These are phyloP conservation scores for Cladosporium sp. DNA, from an alignment of 2,329 filamentous ascomycete genomes.

Conservation along the genomic window DNA sequence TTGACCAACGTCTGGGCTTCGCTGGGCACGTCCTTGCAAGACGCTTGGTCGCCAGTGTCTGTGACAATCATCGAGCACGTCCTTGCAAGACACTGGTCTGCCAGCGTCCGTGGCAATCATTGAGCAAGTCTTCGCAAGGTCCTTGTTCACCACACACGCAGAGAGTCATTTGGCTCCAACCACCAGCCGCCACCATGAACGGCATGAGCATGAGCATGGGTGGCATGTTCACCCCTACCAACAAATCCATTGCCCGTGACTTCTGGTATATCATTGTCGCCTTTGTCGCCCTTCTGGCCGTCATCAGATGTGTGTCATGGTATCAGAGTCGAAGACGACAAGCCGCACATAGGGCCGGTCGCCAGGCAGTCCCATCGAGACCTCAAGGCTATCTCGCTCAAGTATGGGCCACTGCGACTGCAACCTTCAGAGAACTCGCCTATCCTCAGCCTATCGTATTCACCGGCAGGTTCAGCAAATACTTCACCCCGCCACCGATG, in stretches of 20 bases:
- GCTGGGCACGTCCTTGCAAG: background rate
- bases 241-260: slow-evolving; percentile 31
- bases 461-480: slow-evolving; percentile 34
- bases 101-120: background rate
- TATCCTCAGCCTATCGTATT: slow-evolving; percentile 37
- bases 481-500: slow-evolving; percentile 37
- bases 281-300: slow-evolving; percentile 30
- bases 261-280: slow-evolving; percentile 36
- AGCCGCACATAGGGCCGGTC: slow-evolving; percentile 20
- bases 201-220: slow-evolving; percentile 35
- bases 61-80: background rate
- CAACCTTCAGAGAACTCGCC: slow-evolving; percentile 31
- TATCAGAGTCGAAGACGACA: slow-evolving; percentile 26
- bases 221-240: slow-evolving; percentile 30
- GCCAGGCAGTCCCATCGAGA: slow-evolving; percentile 28
- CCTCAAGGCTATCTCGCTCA: slow-evolving; percentile 30
- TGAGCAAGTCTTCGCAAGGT: background rate
- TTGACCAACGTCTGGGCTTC: background rate
- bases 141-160: background rate
- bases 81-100: background rate
- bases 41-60: background rate
- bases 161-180: background rate
- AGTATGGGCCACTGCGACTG: slow-evolving; percentile 33
- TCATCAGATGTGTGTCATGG: slow-evolving; percentile 23
- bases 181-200: slow-evolving; percentile 26